Percentiles rank a stretch among this genome's conserved stretches.
Evolutionary conservation across 1,139 yeast genomes (phyloP).

Genomic region (Lodderomyces oxycetoniae): DNA sequence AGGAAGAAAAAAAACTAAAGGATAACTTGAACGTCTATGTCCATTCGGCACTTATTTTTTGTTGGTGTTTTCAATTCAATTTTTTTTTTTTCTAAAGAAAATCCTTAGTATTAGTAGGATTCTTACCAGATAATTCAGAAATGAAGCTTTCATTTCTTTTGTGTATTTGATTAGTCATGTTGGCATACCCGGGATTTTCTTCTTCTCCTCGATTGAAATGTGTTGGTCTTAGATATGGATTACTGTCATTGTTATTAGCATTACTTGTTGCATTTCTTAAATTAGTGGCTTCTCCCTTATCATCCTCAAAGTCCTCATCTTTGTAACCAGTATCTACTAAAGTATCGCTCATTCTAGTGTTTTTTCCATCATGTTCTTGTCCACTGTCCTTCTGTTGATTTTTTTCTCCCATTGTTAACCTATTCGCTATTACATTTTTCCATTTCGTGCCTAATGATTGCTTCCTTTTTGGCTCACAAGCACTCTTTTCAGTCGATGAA

Average conservation of each 20-base stretch:
- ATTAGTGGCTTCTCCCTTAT: conserved; percentile 7
- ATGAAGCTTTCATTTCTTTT: too few species aligned
- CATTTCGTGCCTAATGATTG: conserved; percentile 10
- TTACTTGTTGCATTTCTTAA: neutral
- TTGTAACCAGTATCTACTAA: conserved; percentile 17
- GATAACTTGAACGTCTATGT: too few species aligned
- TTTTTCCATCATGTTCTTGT: conserved; percentile 2
- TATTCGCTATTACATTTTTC: conserved; percentile 14
- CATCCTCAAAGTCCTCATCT: conserved; percentile 8
- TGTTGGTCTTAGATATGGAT: conserved; percentile 1
- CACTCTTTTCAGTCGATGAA: conserved; percentile 9
- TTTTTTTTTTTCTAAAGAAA: conserved; percentile 18
- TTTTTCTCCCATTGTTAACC: conserved; percentile 22
- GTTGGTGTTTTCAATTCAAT: too few species aligned
- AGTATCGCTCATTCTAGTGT: conserved; percentile 35
- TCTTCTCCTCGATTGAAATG: neutral
- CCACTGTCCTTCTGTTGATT: conserved; percentile 11
- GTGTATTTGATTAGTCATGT: too few species aligned
- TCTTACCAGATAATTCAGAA: conserved; percentile 9
- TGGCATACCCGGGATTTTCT: conserved; percentile 9
- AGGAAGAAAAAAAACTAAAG: too few species aligned
- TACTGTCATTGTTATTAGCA: conserved; percentile 2
- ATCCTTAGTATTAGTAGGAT: conserved; percentile 30
- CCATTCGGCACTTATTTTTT: too few species aligned
- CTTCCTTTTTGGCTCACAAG: neutral